Evolutionary conservation across 1,284 basidiomycete species (phyloP), one percentile per base, ranked within the genome.

Genomic region (Cryptococcus sp.): DNA sequence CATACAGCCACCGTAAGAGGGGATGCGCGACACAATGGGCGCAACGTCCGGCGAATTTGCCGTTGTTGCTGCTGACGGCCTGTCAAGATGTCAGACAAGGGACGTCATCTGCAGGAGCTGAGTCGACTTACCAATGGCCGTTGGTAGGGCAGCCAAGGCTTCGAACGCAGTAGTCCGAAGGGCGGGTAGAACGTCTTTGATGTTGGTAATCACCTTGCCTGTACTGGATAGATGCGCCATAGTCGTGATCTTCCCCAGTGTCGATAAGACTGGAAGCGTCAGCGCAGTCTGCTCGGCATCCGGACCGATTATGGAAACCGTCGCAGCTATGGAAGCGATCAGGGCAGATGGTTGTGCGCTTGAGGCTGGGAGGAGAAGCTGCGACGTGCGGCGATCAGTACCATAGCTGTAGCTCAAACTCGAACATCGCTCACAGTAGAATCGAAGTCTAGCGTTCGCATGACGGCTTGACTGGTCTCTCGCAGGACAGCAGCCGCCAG

Each of bases 31-130:
- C 60, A 46, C 52, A 65, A 25, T 3, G 60, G 49, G 47, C 69
- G 65, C 35, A 70, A 54, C 17, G 70, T 62, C 1, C 70, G 64
- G n/a, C 76, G 50, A 44, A 78, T 68, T 31, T 69, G 67, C 0
- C 75, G 61, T 47, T 75, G 74, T 50, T 75, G 75, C 54, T 75
- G 74, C 47, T 78, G 73, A 17, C 76, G 70, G 5, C 75, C 74
- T 60, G 59, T 56, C n/a, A 17, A 16, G 19, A 57, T 38, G 50
- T 47, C 47, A 42, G 51, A 39, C 3, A 6, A 25, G 25, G 6
- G 25, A 25, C 25, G 6, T 25, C 25, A 25, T 25, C 25, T 25
- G 25, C 25, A 25, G 25, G 38, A 47, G 44, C 31, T 20, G 31
- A 13, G 38, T 17, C 19, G 16, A 50, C 66, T 53, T 38, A 66